Base-by-base conservation (phyloP, 345 rosid species). In the Alliaria petiolata region DNA sequence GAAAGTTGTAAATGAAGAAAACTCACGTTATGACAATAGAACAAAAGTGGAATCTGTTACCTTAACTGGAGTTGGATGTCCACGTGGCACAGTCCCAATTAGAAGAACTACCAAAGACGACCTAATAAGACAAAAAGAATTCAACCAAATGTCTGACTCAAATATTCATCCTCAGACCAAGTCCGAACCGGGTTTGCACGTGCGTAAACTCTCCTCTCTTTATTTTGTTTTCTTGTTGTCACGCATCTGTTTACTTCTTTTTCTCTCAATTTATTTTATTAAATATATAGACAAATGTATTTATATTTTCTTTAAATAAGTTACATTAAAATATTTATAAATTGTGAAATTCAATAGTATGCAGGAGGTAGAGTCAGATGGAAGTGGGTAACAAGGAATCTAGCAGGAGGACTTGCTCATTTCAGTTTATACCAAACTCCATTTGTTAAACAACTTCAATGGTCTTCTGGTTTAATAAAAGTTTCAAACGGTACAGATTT, bases 11-110 rank as follows among this genome's bases (percentile, higher is more conserved):
- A 65, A 26, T n/a, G 16, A 53, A 40, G 3, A 20, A 47, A 15
- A 25, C 1, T 19, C 20, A 34, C 6, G 57, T 22, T 22, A 22
- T 22, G 5, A 26, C 52, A 28, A 30, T 6, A 13, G 17, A 40
- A 42, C 25, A 3, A 22, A 22, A 1, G 1, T 5, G 10, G 30
- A 52, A 26, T 10, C 30, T 0, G 69, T 31, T 30, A 16, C 52
- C 0, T 30, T 64, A 20, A 46, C 10, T 7, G 56, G 69, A 30
- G 10, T 53, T 16, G 76, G 77, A 25, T 83, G 86, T 55, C 86
- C 83, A 39, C 13, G 2, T 2, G 84, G 76, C 26, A 81, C 83
- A 0, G 80, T 81, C 38, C 84, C 84, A 19, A 81, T 83, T 12
- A 65, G 63, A 28, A 73, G 70, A 42, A 62, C 50, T 4, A 70